A percentile compares a stretch with the other conserved stretches of the same genome.
Evolutionary conservation across 2,329 filamentous ascomycete genomes (phyloP).

Genomic region (Trichocomaceae sp.): DNA sequence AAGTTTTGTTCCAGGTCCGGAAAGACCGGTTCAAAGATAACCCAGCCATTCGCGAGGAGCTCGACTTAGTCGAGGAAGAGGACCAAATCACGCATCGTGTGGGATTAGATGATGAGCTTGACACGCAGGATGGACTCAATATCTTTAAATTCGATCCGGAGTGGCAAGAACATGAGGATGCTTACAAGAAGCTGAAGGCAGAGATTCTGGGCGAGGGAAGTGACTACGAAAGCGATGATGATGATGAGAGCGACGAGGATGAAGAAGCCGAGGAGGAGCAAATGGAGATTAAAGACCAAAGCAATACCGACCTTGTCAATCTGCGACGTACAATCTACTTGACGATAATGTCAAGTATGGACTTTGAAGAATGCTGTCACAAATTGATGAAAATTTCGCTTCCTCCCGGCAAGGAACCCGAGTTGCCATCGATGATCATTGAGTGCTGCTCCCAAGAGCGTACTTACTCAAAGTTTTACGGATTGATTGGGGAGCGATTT

Average conservation of each 20-base stretch:
- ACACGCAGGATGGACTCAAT: slow-evolving; percentile 81
- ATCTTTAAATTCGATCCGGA: slow-evolving; percentile 91
- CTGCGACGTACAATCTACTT: slow-evolving; percentile 91
- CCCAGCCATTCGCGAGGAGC: slow-evolving; percentile 78
- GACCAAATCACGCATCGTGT: slow-evolving; percentile 92
- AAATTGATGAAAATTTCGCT: slow-evolving; percentile 94
- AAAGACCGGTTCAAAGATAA: slow-evolving; percentile 98
- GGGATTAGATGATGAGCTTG: slow-evolving; percentile 74
- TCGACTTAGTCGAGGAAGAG: slow-evolving; percentile 94
- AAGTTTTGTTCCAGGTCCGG: slow-evolving; percentile 91
- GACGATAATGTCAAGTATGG: slow-evolving; percentile 93
- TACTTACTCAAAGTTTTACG: slow-evolving; percentile 96
- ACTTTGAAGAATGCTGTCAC: slow-evolving; percentile 94
- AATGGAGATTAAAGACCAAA: slow-evolving; percentile 96
- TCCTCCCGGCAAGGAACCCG: slow-evolving; percentile 76
- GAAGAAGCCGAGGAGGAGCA: slow-evolving; percentile 71
- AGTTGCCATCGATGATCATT: slow-evolving; percentile 93
- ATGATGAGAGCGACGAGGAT: slow-evolving; percentile 57
- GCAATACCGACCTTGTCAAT: slow-evolving; percentile 91
- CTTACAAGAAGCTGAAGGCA: slow-evolving; percentile 82
- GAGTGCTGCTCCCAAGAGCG: slow-evolving; percentile 96
- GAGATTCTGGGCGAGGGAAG: slow-evolving; percentile 94
- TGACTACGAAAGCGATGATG: slow-evolving; percentile 66
- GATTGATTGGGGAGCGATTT: slow-evolving; percentile 87
- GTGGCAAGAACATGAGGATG: slow-evolving; percentile 84